Evolutionary conservation across 2,329 filamentous ascomycete species (phyloP), one percentile per base, ranked within the genome.

Genomic region (Orbilia brochopaga): DNA sequence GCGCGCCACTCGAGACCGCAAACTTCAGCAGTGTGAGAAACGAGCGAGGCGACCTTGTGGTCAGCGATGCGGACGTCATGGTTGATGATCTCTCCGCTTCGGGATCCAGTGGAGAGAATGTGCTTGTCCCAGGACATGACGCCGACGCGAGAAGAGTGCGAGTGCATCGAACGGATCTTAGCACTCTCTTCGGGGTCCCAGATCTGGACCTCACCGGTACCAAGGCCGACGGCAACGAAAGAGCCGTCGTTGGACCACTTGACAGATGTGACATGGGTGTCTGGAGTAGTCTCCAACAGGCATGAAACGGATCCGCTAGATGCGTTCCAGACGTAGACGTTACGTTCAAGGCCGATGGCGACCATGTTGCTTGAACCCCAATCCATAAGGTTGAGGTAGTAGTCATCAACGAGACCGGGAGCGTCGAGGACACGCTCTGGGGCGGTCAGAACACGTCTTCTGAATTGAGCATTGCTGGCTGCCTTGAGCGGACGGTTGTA

Each of bases 81-180:
- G 85, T 99, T 99, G 87, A 87, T 97, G 77, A 99, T 92, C 51
- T 97, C 88, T 23, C 94, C 94, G 75, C 90, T 96, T 79, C 94
- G 90, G 65, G 94, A 91, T 75, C 94, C 94, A 21, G 93, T 97
- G 42, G 94, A 97, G 58, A 99, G 86, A 66, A 95, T 87, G 82
- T 97, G 94, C 86, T 97, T 97, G 85, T 91, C 96, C 94, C 94
- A 99, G 78, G 92, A 91, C 92, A 97, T 97, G 75, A 96, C 93
- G 78, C 92, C 91, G 74, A 99, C 93, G 62, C 94, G 92, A 42
- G 91, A 93, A 78, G 97, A 93, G 79, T 99, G 94, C 72, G 94
- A 94, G 79, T 92, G 90, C 94, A 99, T 99, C 84, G 92, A 97
- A 80, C 94, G 92, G 69, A 99, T 89, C 85, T 97, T 97, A 78